Base-by-base conservation (phyloP, 1,284 basidiomycete genomes). In the Sphagnurus paluster region DNA sequence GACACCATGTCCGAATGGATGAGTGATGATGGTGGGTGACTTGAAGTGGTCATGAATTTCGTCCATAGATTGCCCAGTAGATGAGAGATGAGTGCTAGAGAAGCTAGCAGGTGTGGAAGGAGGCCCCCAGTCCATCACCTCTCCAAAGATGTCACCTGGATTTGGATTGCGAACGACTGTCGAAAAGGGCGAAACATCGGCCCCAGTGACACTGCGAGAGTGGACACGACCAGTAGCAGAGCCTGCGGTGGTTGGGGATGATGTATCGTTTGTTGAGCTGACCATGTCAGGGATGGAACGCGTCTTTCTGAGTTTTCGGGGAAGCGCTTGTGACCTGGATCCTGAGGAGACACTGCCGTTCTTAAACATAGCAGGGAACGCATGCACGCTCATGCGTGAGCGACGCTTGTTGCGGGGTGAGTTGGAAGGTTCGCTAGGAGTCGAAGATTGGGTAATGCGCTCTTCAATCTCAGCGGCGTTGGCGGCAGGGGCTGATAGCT, bases 161-260 rank as follows among this genome's bases (percentile, higher is more conserved):
- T 56, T 54, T 24, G 49, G 45, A 23, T 54, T 42, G 39, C 59
- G 55, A 51, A 63, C 49, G 49, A 57, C 48, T 2, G 53, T 57
- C 43, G 62, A 51, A 32, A 66, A 65, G 16, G 74, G 75, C 24
- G 77, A 74, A 39, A 80, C 70, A 52, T 90, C 86, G 13, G 77
- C 81, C 5, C 80, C 80, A 0, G 87, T 89, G 14, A 90, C 86
- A 59, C 85, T 89, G 52, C 88, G 82, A 5, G 87, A 88, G 58
- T 89, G 87, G 2, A 73, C 77, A 17, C 87, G 79, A 23, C 82
- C 81, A 0, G 74, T 58, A 21, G 57, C 41, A 38, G 50, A 56
- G 53, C 54, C 56, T 45, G 25, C 51, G 46, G 30, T 46, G 21
- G 29, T 39, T 8, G 47, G 36, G 21, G 54, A 44, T 23, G 33